Evolutionary conservation across 768 basidiomycete species (phyloP), one percentile per base, ranked within the genome.

Genomic region (Tubosaeta brunneosetosa): DNA sequence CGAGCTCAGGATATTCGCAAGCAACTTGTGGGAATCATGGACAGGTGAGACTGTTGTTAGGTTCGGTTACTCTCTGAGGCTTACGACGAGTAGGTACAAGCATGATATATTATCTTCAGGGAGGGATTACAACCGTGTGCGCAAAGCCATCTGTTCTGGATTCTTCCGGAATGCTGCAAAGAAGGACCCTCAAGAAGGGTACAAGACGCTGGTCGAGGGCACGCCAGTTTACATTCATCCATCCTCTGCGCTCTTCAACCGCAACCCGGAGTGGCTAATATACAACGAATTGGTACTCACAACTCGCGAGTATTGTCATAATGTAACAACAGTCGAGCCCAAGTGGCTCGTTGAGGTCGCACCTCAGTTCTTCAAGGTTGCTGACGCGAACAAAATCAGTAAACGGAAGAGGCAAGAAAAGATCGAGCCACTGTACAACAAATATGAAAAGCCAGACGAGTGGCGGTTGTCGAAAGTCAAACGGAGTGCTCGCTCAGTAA

Each of bases 221-320:
- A 98, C 97, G n/a, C 97, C 95, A 0, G 94, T 99, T 46, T 98
- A 95, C 71, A 93, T 99, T 50, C 97, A 99, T 71, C 97, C 94
- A 0, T 95, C 95, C 2, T 94, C 93, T 3, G 90, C 94, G 6
- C 76, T 99, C 17, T 99, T 98, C 80, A 97, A 99, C 66, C 85
- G 94, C 36, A 87, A 88, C 36, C 97, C 97, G 0, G 95, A 98
- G 71, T 97, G 94, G 92, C 73, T 91, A 37, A 85, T 94, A 44
- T 95, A 99, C 72, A 92, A 99, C 67, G 97, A 98, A 68, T 69
- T 99, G 62, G 86, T 98, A 49, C 76, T 98, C 57, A 98, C 97
- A 12, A 97, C 97, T n/a, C 83, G 94, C 62, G 91, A 93, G 71
- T 97, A 91, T 65, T 91, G 87, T 67, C 87, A 91, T 62, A 93